Evolutionary conservation across 1,139 yeast genomes (phyloP).

Genomic region (Candida sp.): DNA sequence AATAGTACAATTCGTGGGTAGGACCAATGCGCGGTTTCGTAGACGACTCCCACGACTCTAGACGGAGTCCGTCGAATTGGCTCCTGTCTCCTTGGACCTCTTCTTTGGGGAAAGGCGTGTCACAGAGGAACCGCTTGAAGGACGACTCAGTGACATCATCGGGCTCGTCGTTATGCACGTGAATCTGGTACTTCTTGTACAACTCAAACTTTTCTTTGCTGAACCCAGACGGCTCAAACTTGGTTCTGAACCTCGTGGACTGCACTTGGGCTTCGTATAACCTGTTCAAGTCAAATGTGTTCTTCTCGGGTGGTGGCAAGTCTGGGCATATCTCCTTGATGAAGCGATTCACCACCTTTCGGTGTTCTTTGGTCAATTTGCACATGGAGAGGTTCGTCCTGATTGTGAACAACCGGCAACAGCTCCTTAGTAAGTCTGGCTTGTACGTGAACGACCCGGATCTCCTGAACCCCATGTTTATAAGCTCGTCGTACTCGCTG

Average conservation of each 20-base stretch:
- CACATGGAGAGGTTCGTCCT: conserved; percentile 57
- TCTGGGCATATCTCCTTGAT: conserved; percentile 39
- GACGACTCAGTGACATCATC: conserved; percentile 46
- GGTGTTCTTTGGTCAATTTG: conserved; percentile 64
- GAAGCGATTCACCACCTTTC: conserved; percentile 69
- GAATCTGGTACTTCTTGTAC: conserved; percentile 70
- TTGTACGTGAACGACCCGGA: conserved; percentile 79
- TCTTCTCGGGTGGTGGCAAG: conserved; percentile 13
- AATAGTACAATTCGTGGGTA: conserved; percentile 80
- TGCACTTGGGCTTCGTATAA: conserved; percentile 27
- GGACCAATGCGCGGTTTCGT: conserved; percentile 39
- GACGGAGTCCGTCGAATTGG: conserved; percentile 34
- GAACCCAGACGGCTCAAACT: conserved; percentile 56
- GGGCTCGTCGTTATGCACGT: conserved; percentile 67
- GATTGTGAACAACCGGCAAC: conserved; percentile 87
- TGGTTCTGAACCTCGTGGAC: conserved; percentile 46
- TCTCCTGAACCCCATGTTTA: conserved; percentile 79
- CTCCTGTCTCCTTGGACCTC: conserved; percentile 27
- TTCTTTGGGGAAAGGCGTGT: conserved; percentile 54
- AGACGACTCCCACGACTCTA: conserved; percentile 18
- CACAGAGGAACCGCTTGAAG: conserved; percentile 72
- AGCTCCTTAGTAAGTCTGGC: conserved; percentile 70
- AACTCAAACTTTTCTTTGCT: conserved; percentile 66
- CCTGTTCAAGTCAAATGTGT: conserved; percentile 21
- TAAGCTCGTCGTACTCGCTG: conserved; percentile 60